Conservation (phyloP, 2,329 filamentous ascomycete genomes). For the Aspergillus arachidicola region DNA sequence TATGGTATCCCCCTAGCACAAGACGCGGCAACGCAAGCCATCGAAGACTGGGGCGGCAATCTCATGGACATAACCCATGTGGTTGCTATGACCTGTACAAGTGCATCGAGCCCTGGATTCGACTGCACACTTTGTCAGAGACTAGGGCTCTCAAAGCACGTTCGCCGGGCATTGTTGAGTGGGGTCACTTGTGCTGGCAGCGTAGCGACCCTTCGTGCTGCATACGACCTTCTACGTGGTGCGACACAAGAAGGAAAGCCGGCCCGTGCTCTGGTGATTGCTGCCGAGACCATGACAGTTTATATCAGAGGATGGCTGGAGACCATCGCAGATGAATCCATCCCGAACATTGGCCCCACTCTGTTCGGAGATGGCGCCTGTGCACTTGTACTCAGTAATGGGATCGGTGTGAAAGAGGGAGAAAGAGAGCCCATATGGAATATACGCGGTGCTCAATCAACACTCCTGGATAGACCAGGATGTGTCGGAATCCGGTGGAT, state of each 20-base stretch:
- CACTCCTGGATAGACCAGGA: not conserved
- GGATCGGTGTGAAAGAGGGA: not conserved
- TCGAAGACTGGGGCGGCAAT: not conserved
- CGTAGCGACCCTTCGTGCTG: not conserved
- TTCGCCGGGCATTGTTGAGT: not conserved
- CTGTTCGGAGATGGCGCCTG: not conserved
- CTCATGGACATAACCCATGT: not conserved
- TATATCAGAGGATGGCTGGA: not conserved
- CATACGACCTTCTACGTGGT: not conserved
- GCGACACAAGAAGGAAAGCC: not conserved
- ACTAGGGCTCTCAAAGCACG: not conserved
- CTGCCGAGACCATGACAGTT: not conserved
- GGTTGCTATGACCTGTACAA: not conserved
- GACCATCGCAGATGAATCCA: not conserved
- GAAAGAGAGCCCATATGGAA: not conserved
- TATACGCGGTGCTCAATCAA: not conserved
- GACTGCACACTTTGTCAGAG: not conserved
- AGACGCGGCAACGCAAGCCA: no score
- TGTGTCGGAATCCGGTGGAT: not conserved
- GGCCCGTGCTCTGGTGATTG: not conserved
- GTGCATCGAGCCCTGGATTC: not conserved
- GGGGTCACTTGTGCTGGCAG: not conserved
- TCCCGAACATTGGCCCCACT: not conserved
- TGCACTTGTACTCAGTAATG: not conserved
- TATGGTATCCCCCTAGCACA: no score